Percentiles rank a stretch among this genome's conserved stretches.
Conservation (phyloP, 495 filamentous ascomycete species). For the Haplographium delicatum region DNA sequence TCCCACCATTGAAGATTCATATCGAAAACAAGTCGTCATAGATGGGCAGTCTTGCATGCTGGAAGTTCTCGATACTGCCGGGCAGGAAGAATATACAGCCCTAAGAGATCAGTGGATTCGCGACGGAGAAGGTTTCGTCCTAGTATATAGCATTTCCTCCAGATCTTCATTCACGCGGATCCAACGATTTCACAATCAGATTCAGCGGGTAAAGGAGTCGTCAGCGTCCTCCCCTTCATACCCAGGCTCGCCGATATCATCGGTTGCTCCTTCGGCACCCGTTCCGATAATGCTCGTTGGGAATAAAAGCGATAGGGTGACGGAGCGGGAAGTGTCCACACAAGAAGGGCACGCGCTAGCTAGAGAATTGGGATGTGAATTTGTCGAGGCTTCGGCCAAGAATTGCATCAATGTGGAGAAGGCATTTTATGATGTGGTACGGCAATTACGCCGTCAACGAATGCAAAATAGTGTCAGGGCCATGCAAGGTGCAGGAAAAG, state of each 20-base stretch:
- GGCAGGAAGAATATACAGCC: slow-evolving; percentile 99
- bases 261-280: slow-evolving; percentile 49
- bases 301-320: slow-evolving; percentile 95
- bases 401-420: slow-evolving; percentile 99
- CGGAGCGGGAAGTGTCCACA: slow-evolving; percentile 92
- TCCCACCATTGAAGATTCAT: slow-evolving; percentile 95
- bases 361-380: slow-evolving; percentile 90
- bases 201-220: slow-evolving; percentile 94
- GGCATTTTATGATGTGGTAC: slow-evolving; percentile 96
- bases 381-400: slow-evolving; percentile 98
- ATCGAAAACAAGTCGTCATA: slow-evolving; percentile 97
- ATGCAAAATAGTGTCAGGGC: slow-evolving; percentile 43
- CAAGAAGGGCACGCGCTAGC: slow-evolving; percentile 92
- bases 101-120: slow-evolving; percentile 97
- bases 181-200: slow-evolving; percentile 92
- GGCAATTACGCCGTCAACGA: slow-evolving; percentile 78
- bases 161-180: slow-evolving; percentile 92
- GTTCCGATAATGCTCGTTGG: slow-evolving; percentile 97
- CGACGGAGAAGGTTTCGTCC: slow-evolving; percentile 93
- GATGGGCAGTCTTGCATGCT: slow-evolving; percentile 97
- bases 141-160: slow-evolving; percentile 97
- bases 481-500: slow-evolving; percentile 26
- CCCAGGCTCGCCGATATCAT: slow-evolving; percentile 51
- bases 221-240: slow-evolving; percentile 74
- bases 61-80: slow-evolving; percentile 95